A percentile compares a stretch with the other conserved stretches of the same genome.
Conservation (phyloP, 306 rosid genomes). For the Hippophae gyantsensis region DNA sequence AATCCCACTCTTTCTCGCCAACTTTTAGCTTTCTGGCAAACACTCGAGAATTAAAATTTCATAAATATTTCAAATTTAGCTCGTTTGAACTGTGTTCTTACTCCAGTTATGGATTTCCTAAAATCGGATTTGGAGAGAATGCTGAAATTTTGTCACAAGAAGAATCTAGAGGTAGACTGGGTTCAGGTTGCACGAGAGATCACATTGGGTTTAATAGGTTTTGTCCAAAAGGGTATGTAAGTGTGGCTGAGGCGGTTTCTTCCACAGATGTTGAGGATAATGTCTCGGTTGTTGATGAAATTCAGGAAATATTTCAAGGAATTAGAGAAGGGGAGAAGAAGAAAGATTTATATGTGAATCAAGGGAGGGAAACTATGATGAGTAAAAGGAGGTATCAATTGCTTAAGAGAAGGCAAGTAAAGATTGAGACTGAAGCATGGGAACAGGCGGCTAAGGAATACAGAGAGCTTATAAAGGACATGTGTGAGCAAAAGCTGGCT, state of each 20-base stretch:
- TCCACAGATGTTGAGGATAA: conserved; percentile 69
- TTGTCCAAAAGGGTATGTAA: conserved; percentile 36
- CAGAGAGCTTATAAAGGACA: conserved; percentile 73
- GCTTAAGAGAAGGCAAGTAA: conserved; percentile 66
- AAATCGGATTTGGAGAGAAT: conserved; percentile 14
- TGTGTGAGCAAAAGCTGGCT: conserved; percentile 84
- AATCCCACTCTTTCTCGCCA: conserved; percentile 19
- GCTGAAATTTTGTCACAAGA: conserved; percentile 5
- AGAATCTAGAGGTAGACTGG: conserved; percentile 6
- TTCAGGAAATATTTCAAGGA: conserved; percentile 41
- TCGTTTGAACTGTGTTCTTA: conserved; percentile 16
- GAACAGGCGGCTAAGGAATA: conserved; percentile 72
- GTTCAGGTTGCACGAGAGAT: conserved; percentile 22
- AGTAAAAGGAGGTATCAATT: conserved; percentile 27
- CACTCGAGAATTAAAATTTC: conserved; percentile 8
- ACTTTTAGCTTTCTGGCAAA: conserved; percentile 21
- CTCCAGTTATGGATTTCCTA: conserved; percentile 10
- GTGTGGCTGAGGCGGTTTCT: conserved; percentile 65
- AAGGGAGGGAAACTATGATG: conserved; percentile 28
- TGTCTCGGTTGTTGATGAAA: conserved; percentile 28
- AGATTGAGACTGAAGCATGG: conserved; percentile 82
- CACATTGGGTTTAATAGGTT: conserved; percentile 16
- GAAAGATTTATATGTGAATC: conserved; percentile 19
- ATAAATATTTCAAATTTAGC: conserved; percentile 14
- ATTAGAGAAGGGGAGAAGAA: conserved; percentile 43